A percentile compares a stretch with the other conserved stretches of the same genome.
phyloP scores from a whole-genome alignment of 1,284 basidiomycete genomes.

The Lignosus rhinocerotis region DNA sequence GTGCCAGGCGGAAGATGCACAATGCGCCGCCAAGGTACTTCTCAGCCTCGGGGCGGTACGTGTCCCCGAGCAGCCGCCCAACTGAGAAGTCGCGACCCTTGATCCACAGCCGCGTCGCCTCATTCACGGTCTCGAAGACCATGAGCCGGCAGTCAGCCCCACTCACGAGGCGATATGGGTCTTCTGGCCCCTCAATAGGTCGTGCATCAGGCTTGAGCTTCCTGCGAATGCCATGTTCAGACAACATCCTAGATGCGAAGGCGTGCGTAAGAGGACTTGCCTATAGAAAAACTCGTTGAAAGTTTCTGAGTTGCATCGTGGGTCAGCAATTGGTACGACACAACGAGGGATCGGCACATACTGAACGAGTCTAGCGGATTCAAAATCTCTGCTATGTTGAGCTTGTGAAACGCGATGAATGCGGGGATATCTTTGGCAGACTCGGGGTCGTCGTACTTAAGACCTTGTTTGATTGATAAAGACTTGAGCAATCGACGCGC shows the following conservation, averaged over 20 bases:
- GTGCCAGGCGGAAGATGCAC: conserved; percentile 90
- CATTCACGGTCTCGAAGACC: conserved; percentile 83
- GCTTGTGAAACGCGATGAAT: conserved; percentile 90
- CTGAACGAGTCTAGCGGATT: conserved; percentile 86
- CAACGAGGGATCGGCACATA: conserved; percentile 36
- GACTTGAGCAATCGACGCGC: conserved; percentile 84
- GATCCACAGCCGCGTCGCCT: conserved; percentile 94
- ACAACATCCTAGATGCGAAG: background rate
- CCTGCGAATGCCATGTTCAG: conserved; percentile 45
- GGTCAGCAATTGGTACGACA: background rate
- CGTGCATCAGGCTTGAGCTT: conserved; percentile 86
- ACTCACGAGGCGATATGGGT: conserved; percentile 80
- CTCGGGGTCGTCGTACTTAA: conserved; percentile 88
- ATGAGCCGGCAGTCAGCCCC: conserved; percentile 94
- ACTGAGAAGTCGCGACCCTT: conserved; percentile 95
- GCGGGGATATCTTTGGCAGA: conserved; percentile 83
- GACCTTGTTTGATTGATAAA: conserved; percentile 91
- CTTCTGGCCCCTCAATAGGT: conserved; percentile 72
- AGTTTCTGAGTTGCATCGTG: conserved; percentile 52
- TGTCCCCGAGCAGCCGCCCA: conserved; percentile 76
- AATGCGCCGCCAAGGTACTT: conserved; percentile 77
- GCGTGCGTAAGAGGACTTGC: conserved; percentile 25
- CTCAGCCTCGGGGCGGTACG: conserved; percentile 67
- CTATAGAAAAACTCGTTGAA: conserved; percentile 93
- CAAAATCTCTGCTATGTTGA: conserved; percentile 81